Evolutionary conservation across 1,284 basidiomycete genomes (phyloP).

Genomic region (Porphyrellus sp.): DNA sequence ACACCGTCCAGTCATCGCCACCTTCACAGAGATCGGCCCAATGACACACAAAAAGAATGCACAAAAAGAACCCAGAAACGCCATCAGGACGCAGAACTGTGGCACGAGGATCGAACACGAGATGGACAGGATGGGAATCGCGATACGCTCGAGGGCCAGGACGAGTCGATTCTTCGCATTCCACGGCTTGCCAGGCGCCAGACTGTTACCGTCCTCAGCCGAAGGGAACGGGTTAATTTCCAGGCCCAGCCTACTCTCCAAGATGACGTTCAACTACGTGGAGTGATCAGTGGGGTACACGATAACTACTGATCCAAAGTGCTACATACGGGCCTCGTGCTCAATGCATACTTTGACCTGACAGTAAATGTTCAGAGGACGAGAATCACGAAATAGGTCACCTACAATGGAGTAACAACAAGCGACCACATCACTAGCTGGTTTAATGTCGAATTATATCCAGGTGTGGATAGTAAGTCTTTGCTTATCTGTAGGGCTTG

Average conservation of each 20-base stretch:
- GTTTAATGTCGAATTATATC: conserved; percentile 76
- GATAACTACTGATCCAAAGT: not conserved
- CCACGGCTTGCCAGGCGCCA: conserved; percentile 10
- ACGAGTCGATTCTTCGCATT: conserved; percentile 42
- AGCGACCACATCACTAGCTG: conserved; percentile 85
- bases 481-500: conserved; percentile 66
- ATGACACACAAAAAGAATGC: conserved; percentile 84
- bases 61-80: conserved; percentile 84
- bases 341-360: conserved; percentile 86
- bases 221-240: conserved; percentile 44
- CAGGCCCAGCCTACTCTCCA: conserved; percentile 73
- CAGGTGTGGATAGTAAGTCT: conserved; percentile 74
- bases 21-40: conserved; percentile 68
- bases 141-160: conserved; percentile 56
- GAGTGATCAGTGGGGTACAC: conserved; percentile 4
- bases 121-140: conserved; percentile 60
- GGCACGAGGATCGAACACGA: conserved; percentile 77
- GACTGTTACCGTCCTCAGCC: conserved; percentile 36
- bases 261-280: conserved; percentile 69
- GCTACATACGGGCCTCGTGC: conserved; percentile 71
- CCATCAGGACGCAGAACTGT: conserved; percentile 87
- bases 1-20: conserved; percentile 52
- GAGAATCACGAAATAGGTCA: not conserved
- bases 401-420: conserved; percentile 76
- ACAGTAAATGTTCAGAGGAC: conserved; percentile 7